A percentile compares a stretch with the other conserved stretches of the same genome.
Conservation (phyloP, 495 filamentous ascomycete species). For the Penicillium argentinense region DNA sequence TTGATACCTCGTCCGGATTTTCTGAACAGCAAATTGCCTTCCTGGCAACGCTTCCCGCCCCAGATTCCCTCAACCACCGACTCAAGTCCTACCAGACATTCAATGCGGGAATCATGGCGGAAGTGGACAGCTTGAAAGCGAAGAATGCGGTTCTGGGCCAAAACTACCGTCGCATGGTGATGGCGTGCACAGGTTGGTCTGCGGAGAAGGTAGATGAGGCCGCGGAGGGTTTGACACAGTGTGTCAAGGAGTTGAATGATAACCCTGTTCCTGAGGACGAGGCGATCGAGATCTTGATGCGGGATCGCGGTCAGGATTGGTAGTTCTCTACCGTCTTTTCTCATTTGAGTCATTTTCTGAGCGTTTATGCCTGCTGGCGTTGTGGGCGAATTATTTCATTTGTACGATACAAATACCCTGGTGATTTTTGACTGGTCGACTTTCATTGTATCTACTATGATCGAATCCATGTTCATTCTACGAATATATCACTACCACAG, state of each 20-base stretch:
- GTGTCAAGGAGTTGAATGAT: constrained; percentile 49
- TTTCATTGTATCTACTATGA: constrained; percentile 19
- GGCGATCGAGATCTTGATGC: constrained; percentile 50
- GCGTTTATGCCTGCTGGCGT: constrained; percentile 24
- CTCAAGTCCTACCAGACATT: constrained; percentile 35
- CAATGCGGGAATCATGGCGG: constrained; percentile 35
- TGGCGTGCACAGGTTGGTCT: constrained; percentile 48
- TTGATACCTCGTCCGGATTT: constrained; percentile 38
- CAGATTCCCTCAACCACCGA: constrained; percentile 29
- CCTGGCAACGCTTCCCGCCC: constrained; percentile 28
- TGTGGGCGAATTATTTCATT: no score
- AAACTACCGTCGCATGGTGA: constrained; percentile 50
- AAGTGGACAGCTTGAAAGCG: constrained; percentile 40
- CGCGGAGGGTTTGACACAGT: constrained; percentile 46
- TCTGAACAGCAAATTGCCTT: constrained; percentile 38
- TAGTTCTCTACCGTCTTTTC: constrained; percentile 17
- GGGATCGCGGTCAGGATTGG: constrained; percentile 51
- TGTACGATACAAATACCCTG: constrained; percentile 30
- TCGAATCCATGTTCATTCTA: constrained; percentile 2
- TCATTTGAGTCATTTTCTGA: constrained; percentile 5
- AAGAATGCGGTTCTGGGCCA: constrained; percentile 48
- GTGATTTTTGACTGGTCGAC: constrained; percentile 14
- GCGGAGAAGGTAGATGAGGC: constrained; percentile 50
- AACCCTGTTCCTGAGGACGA: constrained; percentile 49
- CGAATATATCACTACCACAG: no score